A percentile compares a stretch with the other conserved stretches of the same genome.
These are phyloP conservation scores for Mycena filopes DNA, from an alignment of 768 basidiomycete genomes.

Conservation along the genomic window DNA sequence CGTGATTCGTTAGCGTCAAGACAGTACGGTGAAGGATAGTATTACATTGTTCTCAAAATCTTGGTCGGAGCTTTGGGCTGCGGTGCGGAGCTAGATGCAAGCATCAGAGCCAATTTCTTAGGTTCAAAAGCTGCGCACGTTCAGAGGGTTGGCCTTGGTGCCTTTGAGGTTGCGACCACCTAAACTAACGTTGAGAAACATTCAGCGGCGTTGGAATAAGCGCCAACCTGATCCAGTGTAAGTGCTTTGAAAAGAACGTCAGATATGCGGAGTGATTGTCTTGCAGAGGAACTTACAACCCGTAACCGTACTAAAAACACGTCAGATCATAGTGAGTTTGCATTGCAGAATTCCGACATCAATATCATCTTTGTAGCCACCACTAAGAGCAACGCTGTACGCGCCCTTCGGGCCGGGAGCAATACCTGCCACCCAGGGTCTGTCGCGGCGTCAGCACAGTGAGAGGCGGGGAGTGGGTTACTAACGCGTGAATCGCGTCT, in stretches of 20 bases:
- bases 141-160: slow-evolving; percentile 84
- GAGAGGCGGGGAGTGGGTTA: slow-evolving; percentile 19
- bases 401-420: slow-evolving; percentile 73
- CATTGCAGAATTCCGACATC: no score
- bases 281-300: slow-evolving; percentile 66
- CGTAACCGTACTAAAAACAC: no score
- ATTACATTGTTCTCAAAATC: slow-evolving; percentile 71
- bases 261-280: neutral
- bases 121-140: slow-evolving; percentile 57
- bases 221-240: slow-evolving; percentile 81
- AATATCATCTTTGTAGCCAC: slow-evolving; percentile 89
- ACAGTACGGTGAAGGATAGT: neutral
- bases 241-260: slow-evolving; percentile 61
- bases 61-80: slow-evolving; percentile 87
- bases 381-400: slow-evolving; percentile 88
- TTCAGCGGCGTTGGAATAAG: neutral
- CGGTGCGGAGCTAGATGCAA: slow-evolving; percentile 78
- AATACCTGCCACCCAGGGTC: slow-evolving; percentile 89
- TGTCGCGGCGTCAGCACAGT: slow-evolving; percentile 41
- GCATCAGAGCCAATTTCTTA: neutral
- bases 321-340: no score
- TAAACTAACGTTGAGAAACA: slow-evolving; percentile 33
- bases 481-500: slow-evolving; percentile 89
- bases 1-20: slow-evolving; percentile 5
- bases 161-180: slow-evolving; percentile 91